These are phyloP conservation scores for Taphrina communis DNA, from an alignment of 1,139 yeast species.

Conservation along the genomic window DNA sequence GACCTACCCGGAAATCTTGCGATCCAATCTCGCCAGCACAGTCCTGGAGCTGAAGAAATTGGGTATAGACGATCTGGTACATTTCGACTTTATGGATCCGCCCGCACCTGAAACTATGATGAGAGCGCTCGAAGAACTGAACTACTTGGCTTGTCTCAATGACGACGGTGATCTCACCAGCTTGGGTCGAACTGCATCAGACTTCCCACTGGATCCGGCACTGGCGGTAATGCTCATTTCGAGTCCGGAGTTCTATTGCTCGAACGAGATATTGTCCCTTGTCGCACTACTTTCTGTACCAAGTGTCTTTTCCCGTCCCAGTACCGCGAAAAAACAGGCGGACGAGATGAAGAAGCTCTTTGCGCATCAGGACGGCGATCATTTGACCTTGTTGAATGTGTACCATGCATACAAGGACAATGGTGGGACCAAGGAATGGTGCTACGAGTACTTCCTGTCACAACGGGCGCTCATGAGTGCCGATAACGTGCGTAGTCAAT, in stretches of 20 bases:
- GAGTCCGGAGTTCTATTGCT: constrained; percentile 81
- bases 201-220: constrained; percentile 95
- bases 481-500: constrained; percentile 81
- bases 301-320: constrained; percentile 91
- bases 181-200: constrained; percentile 85
- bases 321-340: constrained; percentile 83
- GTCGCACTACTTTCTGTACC: constrained; percentile 94
- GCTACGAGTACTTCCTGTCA: constrained; percentile 85
- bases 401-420: constrained; percentile 76
- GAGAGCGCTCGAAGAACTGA: constrained; percentile 95
- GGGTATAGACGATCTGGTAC: constrained; percentile 94
- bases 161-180: constrained; percentile 92
- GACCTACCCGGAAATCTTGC: constrained; percentile 90
- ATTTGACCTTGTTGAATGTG: constrained; percentile 84
- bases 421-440: constrained; percentile 74
- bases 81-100: constrained; percentile 98
- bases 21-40: constrained; percentile 88
- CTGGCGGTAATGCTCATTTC: constrained; percentile 90
- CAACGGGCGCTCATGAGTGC: constrained; percentile 84
- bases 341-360: constrained; percentile 88
- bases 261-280: constrained; percentile 84
- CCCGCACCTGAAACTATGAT: constrained; percentile 99
- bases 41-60: constrained; percentile 90
- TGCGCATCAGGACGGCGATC: constrained; percentile 96
- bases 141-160: constrained; percentile 84